Evolutionary conservation across 2,329 filamentous ascomycete genomes (phyloP), one percentile per base, ranked within the genome.

Genomic region (Neofusicoccum ribis): DNA sequence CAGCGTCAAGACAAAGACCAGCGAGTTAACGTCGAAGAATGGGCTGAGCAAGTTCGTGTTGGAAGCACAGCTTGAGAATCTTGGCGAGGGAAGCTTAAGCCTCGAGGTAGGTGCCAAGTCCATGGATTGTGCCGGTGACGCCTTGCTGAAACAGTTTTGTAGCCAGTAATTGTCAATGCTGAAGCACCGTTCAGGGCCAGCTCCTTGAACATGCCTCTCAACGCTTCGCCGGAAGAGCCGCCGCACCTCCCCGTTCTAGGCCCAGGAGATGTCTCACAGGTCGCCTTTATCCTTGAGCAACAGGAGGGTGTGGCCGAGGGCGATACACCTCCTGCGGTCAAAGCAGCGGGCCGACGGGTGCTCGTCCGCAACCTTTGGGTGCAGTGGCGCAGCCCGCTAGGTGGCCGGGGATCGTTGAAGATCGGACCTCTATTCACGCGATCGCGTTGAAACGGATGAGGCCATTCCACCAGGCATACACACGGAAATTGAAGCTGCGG

Each of bases 21-120:
- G 91, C 3, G 84, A 88, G 60, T 74, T 92, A 64, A 73, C 83
- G 47, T 76, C 81, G 2, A 71, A 79, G 11, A 79, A 76, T 59
- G 77, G 75, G 43, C 70, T 78, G 49, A 71, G 79, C 49, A 77
- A 78, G 64, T 97, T 92, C 85, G 88, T 92, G 14, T 83, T 99
- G 58, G 95, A 99, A 78, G 95, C 94, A 31, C 95, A 99, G 80
- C 79, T 99, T 66, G 95, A 99, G 81, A 99, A 98, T 77, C 91
- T 93, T 73, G 92, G 92, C 52, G 93, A 97, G 75, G 89, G 89
- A 50, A 83, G 88, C 4, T 90, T 98, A 69, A 87, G 91, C 73
- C 84, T 99, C 60, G 91, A 96, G 78, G 84, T 86, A 72, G 31
- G 52, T 54, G 52, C 63, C 20, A 50, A 46, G 36, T 20, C 31